Evolutionary conservation across 768 basidiomycete species (phyloP).

Genomic region (Paxillus rubicundulus): DNA sequence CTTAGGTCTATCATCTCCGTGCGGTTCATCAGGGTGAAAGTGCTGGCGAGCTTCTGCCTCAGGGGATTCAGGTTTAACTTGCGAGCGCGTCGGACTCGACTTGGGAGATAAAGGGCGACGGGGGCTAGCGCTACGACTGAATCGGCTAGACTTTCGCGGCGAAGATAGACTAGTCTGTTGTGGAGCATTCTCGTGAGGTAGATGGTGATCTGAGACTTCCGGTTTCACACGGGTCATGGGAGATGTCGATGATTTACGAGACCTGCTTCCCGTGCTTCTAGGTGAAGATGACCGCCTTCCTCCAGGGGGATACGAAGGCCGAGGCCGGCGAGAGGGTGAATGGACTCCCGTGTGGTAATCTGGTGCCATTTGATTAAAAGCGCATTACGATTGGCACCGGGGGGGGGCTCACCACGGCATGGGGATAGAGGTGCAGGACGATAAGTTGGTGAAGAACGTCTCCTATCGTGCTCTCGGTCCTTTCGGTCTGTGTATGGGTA

Average conservation of each 20-base stretch:
- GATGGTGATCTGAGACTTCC: constrained; percentile 10
- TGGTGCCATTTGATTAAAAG: constrained; percentile 1
- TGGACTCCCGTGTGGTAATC: constrained; percentile 13
- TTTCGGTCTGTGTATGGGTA: constrained; percentile 10
- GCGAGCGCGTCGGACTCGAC: constrained; percentile 13
- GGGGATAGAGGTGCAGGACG: constrained; percentile 21
- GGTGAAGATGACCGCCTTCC: constrained; percentile 24
- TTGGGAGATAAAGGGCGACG: background rate
- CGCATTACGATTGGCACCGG: background rate
- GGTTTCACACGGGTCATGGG: constrained; percentile 11
- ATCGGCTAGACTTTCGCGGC: constrained; percentile 1
- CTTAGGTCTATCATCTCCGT: background rate
- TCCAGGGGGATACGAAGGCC: constrained; percentile 10
- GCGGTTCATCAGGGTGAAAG: background rate
- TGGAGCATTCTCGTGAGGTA: constrained; percentile 11
- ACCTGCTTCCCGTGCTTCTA: constrained; percentile 19
- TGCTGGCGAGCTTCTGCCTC: background rate
- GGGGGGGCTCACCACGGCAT: constrained; percentile 22
- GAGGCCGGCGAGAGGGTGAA: constrained; percentile 16
- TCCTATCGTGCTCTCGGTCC: constrained; percentile 23
- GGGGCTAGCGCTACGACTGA: constrained; percentile 14
- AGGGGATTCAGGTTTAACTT: constrained; percentile 1
- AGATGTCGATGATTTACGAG: constrained; percentile 23
- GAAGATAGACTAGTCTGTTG: constrained; percentile 11
- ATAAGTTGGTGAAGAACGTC: constrained; percentile 15